Evolutionary conservation across 2,329 filamentous ascomycete genomes (phyloP), one percentile per base, ranked within the genome.

Genomic region (Neurospora crassa): DNA sequence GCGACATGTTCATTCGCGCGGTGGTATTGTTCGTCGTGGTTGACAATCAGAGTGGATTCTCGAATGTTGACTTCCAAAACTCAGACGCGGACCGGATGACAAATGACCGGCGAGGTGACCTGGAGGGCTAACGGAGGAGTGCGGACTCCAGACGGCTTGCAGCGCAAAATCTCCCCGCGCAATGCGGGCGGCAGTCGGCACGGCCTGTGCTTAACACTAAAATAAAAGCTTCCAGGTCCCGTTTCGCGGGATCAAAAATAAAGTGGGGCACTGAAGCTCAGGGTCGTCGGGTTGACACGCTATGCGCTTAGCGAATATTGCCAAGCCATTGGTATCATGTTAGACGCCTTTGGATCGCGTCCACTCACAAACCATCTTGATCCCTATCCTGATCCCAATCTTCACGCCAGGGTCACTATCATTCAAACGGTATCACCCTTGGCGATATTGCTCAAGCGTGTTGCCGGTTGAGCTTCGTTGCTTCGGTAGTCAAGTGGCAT

Each of bases 1-100:
- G 80, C 71, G 83, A 80, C 83, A 85, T 85, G 29, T 24, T 76
- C 37, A 5, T 3, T 63, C 53, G 37, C 14, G 1, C 40, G 18
- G 7, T 69, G 68, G 40, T 71, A 69, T 41, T 63, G 16, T 63
- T 41, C 37, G 16, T 63, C 4, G 53, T 5, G 29, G 24, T 37
- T 37, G 53, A 63, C 14, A 37, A 18, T 63, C 7, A 16, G 24
- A 63, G 34, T 16, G 14, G 41, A 71, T 72, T 69, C 45, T 72
- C 67, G 41, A 16, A 37, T 68, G 70, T 69, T 71, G 40, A 14
- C 14, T 59, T 59, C 24, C 53, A 16, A 29, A 63, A 34, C 37
- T 18, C 53, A 18, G 16, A 34, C 14, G 53, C 24, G 53, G 53
- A 63, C 24, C 24, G 53, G 53, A 63, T 63, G 53, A 63, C 53